Conservation (phyloP, 345 rosid genomes). For the Moringa oleifera region DNA sequence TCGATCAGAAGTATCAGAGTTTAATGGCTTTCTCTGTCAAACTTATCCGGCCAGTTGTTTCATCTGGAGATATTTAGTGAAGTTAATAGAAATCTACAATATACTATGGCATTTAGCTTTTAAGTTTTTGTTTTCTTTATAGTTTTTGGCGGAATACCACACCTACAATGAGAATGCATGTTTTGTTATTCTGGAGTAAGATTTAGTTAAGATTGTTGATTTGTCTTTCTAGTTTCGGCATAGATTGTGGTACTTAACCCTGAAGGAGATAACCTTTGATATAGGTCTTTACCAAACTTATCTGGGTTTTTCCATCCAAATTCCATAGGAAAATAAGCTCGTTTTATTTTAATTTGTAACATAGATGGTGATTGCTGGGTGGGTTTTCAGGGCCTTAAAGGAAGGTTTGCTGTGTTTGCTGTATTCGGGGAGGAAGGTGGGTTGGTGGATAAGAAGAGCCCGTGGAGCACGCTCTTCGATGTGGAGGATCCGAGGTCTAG, state of each 20-base stretch:
- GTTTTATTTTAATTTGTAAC: not conserved
- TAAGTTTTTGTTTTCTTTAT: too few species aligned
- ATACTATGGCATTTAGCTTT: not conserved
- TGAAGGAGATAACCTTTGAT: not conserved
- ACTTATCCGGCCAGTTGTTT: slow-evolving; percentile 4
- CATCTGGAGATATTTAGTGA: not conserved
- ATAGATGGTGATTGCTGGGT: slow-evolving; percentile 10
- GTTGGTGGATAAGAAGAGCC: slow-evolving; percentile 61
- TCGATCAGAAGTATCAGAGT: not conserved
- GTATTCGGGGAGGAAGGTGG: slow-evolving; percentile 69
- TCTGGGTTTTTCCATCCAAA: not conserved
- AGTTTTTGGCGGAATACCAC: too few species aligned
- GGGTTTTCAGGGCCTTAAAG: slow-evolving; percentile 52
- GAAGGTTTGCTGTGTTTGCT: slow-evolving; percentile 70
- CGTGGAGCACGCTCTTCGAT: slow-evolving; percentile 70
- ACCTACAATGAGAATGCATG: too few species aligned
- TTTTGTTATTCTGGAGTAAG: too few species aligned
- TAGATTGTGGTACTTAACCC: not conserved
- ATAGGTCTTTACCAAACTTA: not conserved
- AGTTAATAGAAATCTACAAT: not conserved
- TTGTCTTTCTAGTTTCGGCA: not conserved
- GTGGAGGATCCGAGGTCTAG: slow-evolving; percentile 97
- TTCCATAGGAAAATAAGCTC: not conserved
- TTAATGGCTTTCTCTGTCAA: not conserved
- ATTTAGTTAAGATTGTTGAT: too few species aligned